Conservation (phyloP, 345 rosid species). For the Erodium maritimum region DNA sequence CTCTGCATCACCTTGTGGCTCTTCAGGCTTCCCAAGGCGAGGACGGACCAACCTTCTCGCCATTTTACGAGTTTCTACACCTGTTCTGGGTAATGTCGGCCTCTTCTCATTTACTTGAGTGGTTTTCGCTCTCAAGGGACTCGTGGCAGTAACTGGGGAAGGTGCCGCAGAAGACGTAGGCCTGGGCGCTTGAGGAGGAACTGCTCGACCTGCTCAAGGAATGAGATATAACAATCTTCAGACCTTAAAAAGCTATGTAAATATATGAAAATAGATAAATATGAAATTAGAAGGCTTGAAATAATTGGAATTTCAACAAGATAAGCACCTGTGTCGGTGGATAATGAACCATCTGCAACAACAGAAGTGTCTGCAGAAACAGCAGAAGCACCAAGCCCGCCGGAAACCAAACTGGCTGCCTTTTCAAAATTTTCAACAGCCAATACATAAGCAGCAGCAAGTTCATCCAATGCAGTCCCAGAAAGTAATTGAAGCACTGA, state of each 20-base stretch:
- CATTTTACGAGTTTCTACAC: slow-evolving; percentile 49
- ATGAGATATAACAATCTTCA: neutral
- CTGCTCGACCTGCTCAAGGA: slow-evolving; percentile 16
- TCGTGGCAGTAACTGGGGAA: slow-evolving; percentile 10
- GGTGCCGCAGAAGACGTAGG: slow-evolving; percentile 15
- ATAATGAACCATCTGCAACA: neutral
- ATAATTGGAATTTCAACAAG: neutral
- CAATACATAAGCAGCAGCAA: slow-evolving; percentile 44
- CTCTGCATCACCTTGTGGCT: slow-evolving; percentile 59
- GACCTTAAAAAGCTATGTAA: neutral
- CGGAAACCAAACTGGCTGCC: slow-evolving; percentile 37
- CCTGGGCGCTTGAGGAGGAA: slow-evolving; percentile 29
- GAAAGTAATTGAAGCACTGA: slow-evolving; percentile 53
- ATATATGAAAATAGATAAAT: neutral
- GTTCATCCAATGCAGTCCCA: slow-evolving; percentile 59
- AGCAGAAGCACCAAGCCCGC: slow-evolving; percentile 37
- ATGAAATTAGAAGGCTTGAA: neutral
- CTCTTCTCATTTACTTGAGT: slow-evolving; percentile 45
- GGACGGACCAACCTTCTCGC: slow-evolving; percentile 78
- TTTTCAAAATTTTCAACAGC: slow-evolving; percentile 69
- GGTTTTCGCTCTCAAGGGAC: slow-evolving; percentile 29
- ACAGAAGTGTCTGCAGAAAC: neutral
- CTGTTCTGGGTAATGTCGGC: slow-evolving; percentile 22
- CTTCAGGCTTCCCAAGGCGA: slow-evolving; percentile 40
- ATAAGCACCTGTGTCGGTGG: slow-evolving; percentile 23